Conservation (phyloP, 75 land plant species). For the Pinus taeda region DNA sequence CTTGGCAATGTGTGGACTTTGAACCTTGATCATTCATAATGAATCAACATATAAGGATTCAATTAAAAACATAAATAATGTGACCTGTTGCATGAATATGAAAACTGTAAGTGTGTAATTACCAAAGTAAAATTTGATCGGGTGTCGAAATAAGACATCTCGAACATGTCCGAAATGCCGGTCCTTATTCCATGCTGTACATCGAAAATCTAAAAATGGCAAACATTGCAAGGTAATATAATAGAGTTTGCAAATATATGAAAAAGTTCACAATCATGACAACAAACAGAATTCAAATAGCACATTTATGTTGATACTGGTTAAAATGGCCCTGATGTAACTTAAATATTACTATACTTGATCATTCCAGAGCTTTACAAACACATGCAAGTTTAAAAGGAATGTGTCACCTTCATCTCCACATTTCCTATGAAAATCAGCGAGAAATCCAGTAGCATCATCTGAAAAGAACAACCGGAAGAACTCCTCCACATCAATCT, state of each 20-base stretch:
- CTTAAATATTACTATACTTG: background rate
- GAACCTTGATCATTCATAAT: conserved; percentile 52
- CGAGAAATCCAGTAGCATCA: conserved; percentile 50
- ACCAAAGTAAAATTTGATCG: conserved; percentile 90
- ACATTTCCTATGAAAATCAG: conserved; percentile 70
- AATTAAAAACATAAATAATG: background rate
- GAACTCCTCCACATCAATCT: conserved; percentile 83
- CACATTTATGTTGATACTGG: background rate
- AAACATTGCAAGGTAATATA: background rate
- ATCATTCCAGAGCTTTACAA: background rate
- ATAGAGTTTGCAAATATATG: background rate
- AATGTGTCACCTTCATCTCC: conserved; percentile 77
- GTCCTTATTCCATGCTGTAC: conserved; percentile 65
- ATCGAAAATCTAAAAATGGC: conserved; percentile 59
- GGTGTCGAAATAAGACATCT: conserved; percentile 90
- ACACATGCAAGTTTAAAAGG: conserved; percentile 5
- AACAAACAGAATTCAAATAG: background rate
- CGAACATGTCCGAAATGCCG: conserved; percentile 75
- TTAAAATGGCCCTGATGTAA: background rate
- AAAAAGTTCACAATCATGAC: background rate
- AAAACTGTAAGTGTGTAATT: background rate
- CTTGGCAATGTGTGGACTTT: conserved; percentile 70
- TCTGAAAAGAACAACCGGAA: conserved; percentile 75
- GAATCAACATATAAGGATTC: conserved; percentile 1
- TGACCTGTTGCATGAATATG: background rate